Evolutionary conservation across 2,329 filamentous ascomycete genomes (phyloP), one percentile per base, ranked within the genome.

Genomic region (Phyllosticta capitalensis): DNA sequence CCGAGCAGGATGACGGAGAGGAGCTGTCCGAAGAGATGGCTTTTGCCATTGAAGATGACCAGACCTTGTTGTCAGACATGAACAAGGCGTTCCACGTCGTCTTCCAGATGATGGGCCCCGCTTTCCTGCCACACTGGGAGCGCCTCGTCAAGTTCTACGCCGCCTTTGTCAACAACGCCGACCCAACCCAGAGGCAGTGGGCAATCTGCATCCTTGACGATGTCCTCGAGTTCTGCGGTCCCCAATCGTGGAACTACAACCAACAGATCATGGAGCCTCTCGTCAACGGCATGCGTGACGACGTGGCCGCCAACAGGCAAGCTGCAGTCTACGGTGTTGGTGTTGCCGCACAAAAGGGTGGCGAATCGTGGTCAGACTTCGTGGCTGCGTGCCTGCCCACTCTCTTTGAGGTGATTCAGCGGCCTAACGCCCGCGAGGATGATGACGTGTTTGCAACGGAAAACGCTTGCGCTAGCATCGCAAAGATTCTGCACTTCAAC

Each of bases 61-160:
- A 97, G 75, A 96, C 91, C 21, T 81, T 99, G 19, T 82, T 99
- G 51, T 96, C 92, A 1, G 94, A 99, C 70, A 99, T 99, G 94
- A 99, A 99, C 83, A 99, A 99, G 80, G 92, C 94, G 0, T 99
- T 95, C 82, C 94, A 99, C 75, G 92, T 91, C 62, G 90, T 99
- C 65, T 99, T 99, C 82, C 97, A 97, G 80, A 92, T 96, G 76
- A 91, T 96, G 71, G 89, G 90, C 22, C 81, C 85, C 9, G 78
- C 82, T 10, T 99, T 99, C 80, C 81, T 99, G 58, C 87, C 86
- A 5, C 80, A 90, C 50, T 99, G 92, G 92, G 89, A 96, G 71
- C 83, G 84, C 57, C 81, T 99, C 22, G 84, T 96, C 72, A 78
- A 82, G 10, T 95, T 90, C 59, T 97, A 97, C 72, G 86, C 92